A percentile compares a stretch with the other conserved stretches of the same genome.
Conservation (phyloP, 768 basidiomycete species). For the Macrolepiota dolichaula region DNA sequence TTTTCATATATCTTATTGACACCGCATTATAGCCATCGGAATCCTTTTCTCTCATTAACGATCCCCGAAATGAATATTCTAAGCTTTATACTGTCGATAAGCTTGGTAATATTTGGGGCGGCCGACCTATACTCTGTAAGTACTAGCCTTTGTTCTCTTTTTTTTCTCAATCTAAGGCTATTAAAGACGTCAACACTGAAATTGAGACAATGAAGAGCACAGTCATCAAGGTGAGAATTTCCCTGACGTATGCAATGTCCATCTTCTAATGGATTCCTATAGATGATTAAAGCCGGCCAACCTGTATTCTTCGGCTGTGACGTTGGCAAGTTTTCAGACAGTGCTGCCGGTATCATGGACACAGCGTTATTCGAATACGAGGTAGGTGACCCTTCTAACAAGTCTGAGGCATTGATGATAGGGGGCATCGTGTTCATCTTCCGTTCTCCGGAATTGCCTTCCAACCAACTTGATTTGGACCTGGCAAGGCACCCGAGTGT, state of each 20-base stretch:
- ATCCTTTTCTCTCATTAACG: slow-evolving; percentile 91
- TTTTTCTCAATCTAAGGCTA: not conserved
- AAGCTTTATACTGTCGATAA: slow-evolving; percentile 90
- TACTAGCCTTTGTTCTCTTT: not conserved
- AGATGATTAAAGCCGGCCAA: slow-evolving; percentile 81
- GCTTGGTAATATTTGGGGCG: slow-evolving; percentile 91
- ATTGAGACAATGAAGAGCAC: slow-evolving; percentile 77
- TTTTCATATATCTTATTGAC: not conserved
- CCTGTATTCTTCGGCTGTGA: slow-evolving; percentile 98
- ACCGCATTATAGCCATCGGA: slow-evolving; percentile 50
- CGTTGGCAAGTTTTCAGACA: slow-evolving; percentile 83
- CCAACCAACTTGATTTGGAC: not conserved
- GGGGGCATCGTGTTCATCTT: no score
- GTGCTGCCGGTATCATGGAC: slow-evolving; percentile 80
- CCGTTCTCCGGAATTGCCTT: no score
- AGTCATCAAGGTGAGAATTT: slow-evolving; percentile 58
- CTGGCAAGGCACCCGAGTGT: not conserved
- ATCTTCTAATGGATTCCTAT: not conserved
- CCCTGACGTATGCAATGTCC: not conserved
- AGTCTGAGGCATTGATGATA: not conserved
- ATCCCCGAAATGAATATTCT: slow-evolving; percentile 82
- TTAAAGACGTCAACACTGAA: slow-evolving; percentile 84
- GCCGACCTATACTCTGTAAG: slow-evolving; percentile 79
- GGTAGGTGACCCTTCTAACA: slow-evolving; percentile 32
- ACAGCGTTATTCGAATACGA: slow-evolving; percentile 78